These are phyloP conservation scores for Lepidium didymum DNA, from an alignment of 345 rosid genomes.

Conservation along the genomic window DNA sequence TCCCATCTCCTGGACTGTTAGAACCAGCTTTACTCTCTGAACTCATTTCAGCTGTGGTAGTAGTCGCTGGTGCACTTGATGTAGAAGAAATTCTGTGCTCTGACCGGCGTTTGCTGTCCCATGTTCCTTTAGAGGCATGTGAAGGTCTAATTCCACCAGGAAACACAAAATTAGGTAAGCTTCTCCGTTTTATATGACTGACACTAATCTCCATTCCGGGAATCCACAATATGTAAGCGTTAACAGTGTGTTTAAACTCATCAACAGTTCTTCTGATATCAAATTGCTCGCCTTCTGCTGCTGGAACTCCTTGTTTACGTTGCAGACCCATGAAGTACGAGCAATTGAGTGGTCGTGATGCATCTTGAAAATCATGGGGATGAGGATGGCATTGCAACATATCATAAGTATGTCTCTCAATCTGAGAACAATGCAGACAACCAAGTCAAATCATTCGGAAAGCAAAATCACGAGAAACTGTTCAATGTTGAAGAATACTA, in stretches of 20 bases:
- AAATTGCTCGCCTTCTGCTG: constrained; percentile 65
- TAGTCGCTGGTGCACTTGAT: constrained; percentile 22
- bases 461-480: not conserved
- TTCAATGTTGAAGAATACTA: not conserved
- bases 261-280: constrained; percentile 91
- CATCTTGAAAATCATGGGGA: constrained; percentile 74
- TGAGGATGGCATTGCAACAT: constrained; percentile 97
- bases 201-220: constrained; percentile 83
- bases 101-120: constrained; percentile 54
- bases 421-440: constrained; percentile 35
- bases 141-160: constrained; percentile 79
- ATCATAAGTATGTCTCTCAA: constrained; percentile 76
- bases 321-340: constrained; percentile 96
- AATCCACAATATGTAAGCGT: constrained; percentile 50
- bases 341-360: constrained; percentile 60
- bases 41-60: constrained; percentile 36
- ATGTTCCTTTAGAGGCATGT: constrained; percentile 54
- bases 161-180: constrained; percentile 73
- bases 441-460: not conserved
- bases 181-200: constrained; percentile 61
- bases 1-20: constrained; percentile 51
- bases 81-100: constrained; percentile 51
- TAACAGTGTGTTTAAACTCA: constrained; percentile 72
- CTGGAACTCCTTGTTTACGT: constrained; percentile 83
- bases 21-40: constrained; percentile 49